phyloP scores from a whole-genome alignment of 768 basidiomycete genomes.

The Melanogaster broomeanus region DNA sequence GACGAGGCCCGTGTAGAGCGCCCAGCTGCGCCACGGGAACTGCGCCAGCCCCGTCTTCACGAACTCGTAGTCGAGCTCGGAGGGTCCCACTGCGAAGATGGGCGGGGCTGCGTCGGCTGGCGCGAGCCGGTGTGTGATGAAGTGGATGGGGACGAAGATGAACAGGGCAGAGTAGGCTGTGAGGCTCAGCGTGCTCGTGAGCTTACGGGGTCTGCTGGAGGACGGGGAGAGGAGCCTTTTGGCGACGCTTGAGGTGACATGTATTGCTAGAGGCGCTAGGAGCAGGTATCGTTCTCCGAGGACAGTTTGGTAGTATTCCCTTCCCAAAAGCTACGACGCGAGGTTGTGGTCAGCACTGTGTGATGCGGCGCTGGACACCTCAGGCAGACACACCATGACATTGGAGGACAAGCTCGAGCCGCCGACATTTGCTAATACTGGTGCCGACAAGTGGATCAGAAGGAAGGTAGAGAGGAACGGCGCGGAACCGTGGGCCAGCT shows the following conservation, averaged over 20 bases:
- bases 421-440: constrained; percentile 68
- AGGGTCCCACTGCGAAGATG: constrained; percentile 53
- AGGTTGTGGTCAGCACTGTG: background rate
- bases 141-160: constrained; percentile 68
- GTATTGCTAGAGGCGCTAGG: constrained; percentile 64
- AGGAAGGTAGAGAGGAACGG: constrained; percentile 81
- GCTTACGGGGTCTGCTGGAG: constrained; percentile 31
- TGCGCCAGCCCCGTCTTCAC: constrained; percentile 68
- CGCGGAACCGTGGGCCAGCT: constrained; percentile 63
- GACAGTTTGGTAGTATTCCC: constrained; percentile 82
- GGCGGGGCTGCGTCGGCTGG: constrained; percentile 41
- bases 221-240: constrained; percentile 56
- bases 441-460: constrained; percentile 74
- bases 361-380: background rate
- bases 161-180: constrained; percentile 65
- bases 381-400: constrained; percentile 59
- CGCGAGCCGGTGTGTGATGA: constrained; percentile 68
- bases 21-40: constrained; percentile 65
- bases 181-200: constrained; percentile 49
- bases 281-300: constrained; percentile 71
- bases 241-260: constrained; percentile 56
- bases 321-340: constrained; percentile 63
- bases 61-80: constrained; percentile 82
- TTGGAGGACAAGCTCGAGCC: constrained; percentile 69
- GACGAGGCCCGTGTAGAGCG: constrained; percentile 65